A percentile compares a stretch with the other conserved stretches of the same genome.
Evolutionary conservation across 768 basidiomycete species (phyloP).

Genomic region (Lactarius trivialis): DNA sequence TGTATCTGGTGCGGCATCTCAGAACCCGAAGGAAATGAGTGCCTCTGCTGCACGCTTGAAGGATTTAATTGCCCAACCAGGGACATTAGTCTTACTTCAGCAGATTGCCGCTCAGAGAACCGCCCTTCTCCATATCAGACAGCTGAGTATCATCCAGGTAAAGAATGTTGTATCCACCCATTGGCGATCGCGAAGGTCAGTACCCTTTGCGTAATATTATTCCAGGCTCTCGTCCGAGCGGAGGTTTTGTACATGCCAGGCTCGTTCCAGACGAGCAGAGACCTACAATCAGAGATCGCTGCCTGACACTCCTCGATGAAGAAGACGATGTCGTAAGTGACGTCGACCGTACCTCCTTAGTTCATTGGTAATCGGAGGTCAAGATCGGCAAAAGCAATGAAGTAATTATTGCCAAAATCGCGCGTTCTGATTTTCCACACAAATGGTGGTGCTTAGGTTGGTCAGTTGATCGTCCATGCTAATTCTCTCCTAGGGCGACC

Average conservation of each 20-base stretch:
- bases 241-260: conserved; percentile 34
- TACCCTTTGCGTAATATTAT: conserved; percentile 18
- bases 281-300: conserved; percentile 54
- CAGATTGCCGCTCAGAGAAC: conserved; percentile 60
- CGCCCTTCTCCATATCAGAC: conserved; percentile 60
- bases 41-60: conserved; percentile 57
- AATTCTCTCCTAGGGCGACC: conserved; percentile 42
- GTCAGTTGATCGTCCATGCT: neutral
- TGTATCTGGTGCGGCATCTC: conserved; percentile 63
- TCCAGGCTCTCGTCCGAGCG: neutral
- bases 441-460: conserved; percentile 47
- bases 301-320: conserved; percentile 66
- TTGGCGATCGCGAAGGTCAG: conserved; percentile 76
- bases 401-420: conserved; percentile 66
- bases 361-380: conserved; percentile 12
- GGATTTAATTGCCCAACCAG: conserved; percentile 57
- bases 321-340: conserved; percentile 63
- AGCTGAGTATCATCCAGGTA: conserved; percentile 83
- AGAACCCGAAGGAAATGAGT: conserved; percentile 48
- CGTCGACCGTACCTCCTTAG: conserved; percentile 1
- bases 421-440: conserved; percentile 67
- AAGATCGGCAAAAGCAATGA: conserved; percentile 80
- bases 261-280: conserved; percentile 65
- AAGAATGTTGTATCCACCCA: conserved; percentile 71
- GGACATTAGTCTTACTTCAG: conserved; percentile 64